These are phyloP conservation scores for Solanum pimpinellifolium DNA, from an alignment of 257 asterid genomes.

Conservation along the genomic window DNA sequence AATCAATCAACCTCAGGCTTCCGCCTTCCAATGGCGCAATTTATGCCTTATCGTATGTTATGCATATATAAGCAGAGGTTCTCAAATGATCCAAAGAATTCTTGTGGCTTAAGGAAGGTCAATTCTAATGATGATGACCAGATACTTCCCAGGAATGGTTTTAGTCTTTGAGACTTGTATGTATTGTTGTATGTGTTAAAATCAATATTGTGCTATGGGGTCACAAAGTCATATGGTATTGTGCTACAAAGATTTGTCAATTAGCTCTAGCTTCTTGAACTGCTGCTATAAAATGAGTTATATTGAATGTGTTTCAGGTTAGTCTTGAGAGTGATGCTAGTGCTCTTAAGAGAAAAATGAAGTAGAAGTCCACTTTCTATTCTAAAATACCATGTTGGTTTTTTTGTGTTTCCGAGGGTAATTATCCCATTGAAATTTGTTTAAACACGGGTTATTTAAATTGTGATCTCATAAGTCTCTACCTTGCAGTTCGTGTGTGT, in stretches of 20 bases:
- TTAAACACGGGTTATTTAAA: background rate
- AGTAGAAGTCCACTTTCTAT: background rate
- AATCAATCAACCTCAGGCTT: background rate
- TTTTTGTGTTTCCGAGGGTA: background rate
- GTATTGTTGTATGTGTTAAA: background rate
- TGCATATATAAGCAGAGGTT: background rate
- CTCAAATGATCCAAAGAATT: background rate
- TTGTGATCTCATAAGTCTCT: background rate
- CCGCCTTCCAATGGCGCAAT: background rate
- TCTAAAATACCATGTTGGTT: background rate
- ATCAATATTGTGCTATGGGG: background rate
- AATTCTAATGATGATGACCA: background rate
- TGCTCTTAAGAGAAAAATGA: background rate
- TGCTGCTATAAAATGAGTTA: background rate
- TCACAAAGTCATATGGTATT: background rate
- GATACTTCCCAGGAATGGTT: background rate
- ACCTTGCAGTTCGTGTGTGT: background rate
- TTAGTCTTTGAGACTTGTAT: background rate
- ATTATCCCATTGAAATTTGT: background rate
- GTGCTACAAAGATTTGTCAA: background rate
- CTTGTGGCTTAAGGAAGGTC: background rate
- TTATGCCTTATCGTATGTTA: background rate
- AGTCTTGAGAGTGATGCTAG: background rate
- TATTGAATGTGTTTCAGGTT: background rate
- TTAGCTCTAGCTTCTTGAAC: background rate